Base-by-base conservation (phyloP, 2,329 filamentous ascomycete species). In the Drechslerella stenobrocha region DNA sequence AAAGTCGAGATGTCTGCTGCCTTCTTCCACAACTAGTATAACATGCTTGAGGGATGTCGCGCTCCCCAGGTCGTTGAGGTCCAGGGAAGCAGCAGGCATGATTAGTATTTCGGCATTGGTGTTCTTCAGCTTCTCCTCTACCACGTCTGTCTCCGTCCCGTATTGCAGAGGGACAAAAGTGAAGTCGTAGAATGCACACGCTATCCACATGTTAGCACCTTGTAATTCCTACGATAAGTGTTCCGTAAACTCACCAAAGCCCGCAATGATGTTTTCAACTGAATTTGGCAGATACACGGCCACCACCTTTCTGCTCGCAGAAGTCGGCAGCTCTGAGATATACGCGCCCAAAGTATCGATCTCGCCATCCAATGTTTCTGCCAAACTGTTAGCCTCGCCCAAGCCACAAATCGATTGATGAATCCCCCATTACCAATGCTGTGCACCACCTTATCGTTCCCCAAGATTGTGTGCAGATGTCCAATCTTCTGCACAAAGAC, bases 221-320 rank as follows among this genome's bases (percentile, higher is more conserved):
- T 1, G 23, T 46, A 24, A 51, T n/a, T 3, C 22, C 15, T 30
- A n/a, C 6, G 7, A 26, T 9, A 15, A 32, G 15, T 15, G 5
- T 40, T 46, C 9, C 34, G 22, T 32, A 3, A 24, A 71, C 79
- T 51, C 75, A 84, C 83, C 83, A 74, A 98, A 95, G 18, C 97
- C 79, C 5, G 87, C 82, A 30, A 84, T 82, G 50, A 98, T 79
- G 69, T 95, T 84, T 77, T 98, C 93, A 73, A 95, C 81, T 46
- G 90, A 96, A 80, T 98, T 96, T 42, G 91, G 90, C 59, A 97
- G 81, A 76, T 95, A 96, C 70, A 97, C 83, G 70, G 90, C 93
- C 28, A 97, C 88, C 50, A 85, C 87, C 75, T 85, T 87, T 2
- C 63, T 60, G 22, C 37, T 15, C 35, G 24, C 42, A 8, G 28